phyloP scores from a whole-genome alignment of 75 land plant species.

The Gnetum montanum region DNA sequence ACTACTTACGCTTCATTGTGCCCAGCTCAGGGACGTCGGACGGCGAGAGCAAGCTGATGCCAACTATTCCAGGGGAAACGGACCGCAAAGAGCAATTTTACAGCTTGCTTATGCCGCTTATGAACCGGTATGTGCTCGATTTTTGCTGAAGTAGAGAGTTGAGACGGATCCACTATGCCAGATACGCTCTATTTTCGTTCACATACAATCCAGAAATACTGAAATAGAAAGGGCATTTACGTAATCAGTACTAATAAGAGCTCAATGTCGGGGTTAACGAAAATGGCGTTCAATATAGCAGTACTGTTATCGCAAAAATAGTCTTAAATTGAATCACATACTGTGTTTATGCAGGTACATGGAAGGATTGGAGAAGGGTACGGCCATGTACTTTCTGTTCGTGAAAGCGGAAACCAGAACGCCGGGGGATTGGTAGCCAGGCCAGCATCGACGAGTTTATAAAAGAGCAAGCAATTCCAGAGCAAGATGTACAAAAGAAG shows the following conservation, averaged over 20 bases:
- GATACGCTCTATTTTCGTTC: no score
- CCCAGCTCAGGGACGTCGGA: conserved; percentile 86
- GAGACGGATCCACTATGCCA: no score
- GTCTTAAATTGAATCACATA: no score
- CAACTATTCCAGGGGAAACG: conserved; percentile 62
- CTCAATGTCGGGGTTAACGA: no score
- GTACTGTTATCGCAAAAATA: no score
- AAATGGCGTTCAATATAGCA: no score
- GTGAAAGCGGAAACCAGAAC: conserved; percentile 67
- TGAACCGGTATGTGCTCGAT: conserved; percentile 59
- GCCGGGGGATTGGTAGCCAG: conserved; percentile 64
- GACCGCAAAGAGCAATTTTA: conserved; percentile 45
- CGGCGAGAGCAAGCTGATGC: conserved; percentile 85
- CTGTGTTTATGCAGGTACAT: conserved; percentile 40
- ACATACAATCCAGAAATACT: no score
- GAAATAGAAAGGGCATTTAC: no score
- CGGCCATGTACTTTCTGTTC: conserved; percentile 60
- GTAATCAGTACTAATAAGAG: no score
- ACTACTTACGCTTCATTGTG: not conserved
- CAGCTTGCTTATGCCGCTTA: conserved; percentile 76
- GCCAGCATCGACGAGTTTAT: conserved; percentile 70
- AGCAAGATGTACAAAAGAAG: conserved; percentile 33
- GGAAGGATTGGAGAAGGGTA: conserved; percentile 66
- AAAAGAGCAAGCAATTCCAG: conserved; percentile 54
- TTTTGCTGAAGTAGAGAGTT: no score